Conservation (phyloP, 1,139 yeast species). For the Candida sp. region DNA sequence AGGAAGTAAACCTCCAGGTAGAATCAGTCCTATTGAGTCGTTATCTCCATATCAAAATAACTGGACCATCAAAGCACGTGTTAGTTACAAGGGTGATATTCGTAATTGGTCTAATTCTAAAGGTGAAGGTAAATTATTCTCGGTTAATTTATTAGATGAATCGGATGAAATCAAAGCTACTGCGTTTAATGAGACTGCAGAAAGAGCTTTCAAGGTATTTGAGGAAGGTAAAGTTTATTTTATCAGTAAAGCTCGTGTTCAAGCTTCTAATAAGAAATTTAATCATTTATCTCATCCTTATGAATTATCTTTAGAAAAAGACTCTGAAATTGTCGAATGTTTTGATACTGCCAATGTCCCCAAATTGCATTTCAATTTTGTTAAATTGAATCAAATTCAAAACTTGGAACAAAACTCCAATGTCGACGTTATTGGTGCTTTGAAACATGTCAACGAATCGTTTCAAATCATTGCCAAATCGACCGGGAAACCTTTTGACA, state of each 20-base stretch:
- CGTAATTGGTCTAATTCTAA: constrained; percentile 84
- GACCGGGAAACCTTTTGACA: constrained; percentile 85
- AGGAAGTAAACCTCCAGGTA: constrained; percentile 15
- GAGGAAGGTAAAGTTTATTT: constrained; percentile 91
- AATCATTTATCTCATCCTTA: constrained; percentile 84
- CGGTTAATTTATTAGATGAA: constrained; percentile 86
- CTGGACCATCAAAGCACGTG: constrained; percentile 94
- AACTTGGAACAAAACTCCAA: constrained; percentile 67
- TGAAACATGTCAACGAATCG: constrained; percentile 71
- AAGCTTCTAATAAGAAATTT: constrained; percentile 82
- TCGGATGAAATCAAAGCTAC: constrained; percentile 97
- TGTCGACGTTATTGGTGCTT: constrained; percentile 84
- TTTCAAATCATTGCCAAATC: constrained; percentile 89
- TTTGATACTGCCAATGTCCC: constrained; percentile 66
- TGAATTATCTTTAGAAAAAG: constrained; percentile 81
- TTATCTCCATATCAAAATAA: constrained; percentile 87
- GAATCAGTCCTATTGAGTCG: constrained; percentile 74
- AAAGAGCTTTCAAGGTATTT: constrained; percentile 65
- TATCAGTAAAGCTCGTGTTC: constrained; percentile 77
- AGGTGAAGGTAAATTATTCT: constrained; percentile 90
- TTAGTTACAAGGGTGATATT: constrained; percentile 82
- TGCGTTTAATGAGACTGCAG: constrained; percentile 88
- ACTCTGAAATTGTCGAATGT: constrained; percentile 72
- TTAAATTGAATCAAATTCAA: constrained; percentile 64
- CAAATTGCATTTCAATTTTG: constrained; percentile 71